phyloP scores from a whole-genome alignment of 2,329 filamentous ascomycete species.

The Rhytidhysteron rufulum region DNA sequence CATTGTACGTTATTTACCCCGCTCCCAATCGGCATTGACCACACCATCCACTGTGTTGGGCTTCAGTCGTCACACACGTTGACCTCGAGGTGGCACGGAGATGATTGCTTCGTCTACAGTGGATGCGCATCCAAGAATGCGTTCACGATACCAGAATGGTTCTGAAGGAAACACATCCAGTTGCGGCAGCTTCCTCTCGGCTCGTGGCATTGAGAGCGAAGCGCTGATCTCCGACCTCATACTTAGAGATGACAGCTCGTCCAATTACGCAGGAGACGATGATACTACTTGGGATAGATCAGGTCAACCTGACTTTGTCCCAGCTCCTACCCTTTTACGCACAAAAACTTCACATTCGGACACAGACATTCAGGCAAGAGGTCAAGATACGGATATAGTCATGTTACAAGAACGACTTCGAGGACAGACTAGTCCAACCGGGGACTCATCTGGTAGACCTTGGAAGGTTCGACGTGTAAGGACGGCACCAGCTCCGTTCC shows the following conservation, averaged over 20 bases:
- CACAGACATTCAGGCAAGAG: not conserved
- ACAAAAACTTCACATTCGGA: not conserved
- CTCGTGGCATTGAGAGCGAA: not conserved
- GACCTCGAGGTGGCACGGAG: too few relatives aligned
- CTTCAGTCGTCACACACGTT: too few relatives aligned
- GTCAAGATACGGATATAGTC: not conserved
- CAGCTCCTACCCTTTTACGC: not conserved
- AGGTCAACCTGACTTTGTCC: not conserved
- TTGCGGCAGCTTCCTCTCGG: not conserved
- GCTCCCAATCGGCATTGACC: too few relatives aligned
- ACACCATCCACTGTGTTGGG: too few relatives aligned
- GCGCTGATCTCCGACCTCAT: not conserved
- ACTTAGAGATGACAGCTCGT: not conserved
- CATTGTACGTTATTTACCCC: too few relatives aligned
- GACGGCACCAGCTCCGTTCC: conserved; percentile 4
- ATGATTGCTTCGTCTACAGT: too few relatives aligned
- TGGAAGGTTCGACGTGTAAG: conserved; percentile 6
- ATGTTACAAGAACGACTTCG: conserved; percentile 10
- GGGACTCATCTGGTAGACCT: conserved; percentile 4
- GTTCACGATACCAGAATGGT: too few relatives aligned
- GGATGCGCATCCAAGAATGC: too few relatives aligned
- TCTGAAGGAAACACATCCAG: too few relatives aligned
- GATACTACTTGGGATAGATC: not conserved
- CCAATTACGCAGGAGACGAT: not conserved
- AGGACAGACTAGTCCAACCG: conserved; percentile 7